Base-by-base conservation (phyloP, 2,329 filamentous ascomycete species). In the Erysiphe pisi region DNA sequence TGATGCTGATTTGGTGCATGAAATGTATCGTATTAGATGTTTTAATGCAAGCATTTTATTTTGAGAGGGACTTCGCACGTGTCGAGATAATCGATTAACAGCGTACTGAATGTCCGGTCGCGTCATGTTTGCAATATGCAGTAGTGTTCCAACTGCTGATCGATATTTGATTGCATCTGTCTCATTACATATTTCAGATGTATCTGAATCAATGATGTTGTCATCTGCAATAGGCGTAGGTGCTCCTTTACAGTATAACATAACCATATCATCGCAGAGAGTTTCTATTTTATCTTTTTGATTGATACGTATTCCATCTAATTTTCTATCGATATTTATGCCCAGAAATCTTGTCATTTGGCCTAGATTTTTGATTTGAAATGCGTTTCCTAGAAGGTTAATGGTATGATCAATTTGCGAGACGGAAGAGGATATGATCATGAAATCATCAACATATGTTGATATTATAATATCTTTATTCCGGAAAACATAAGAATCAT, bases 301-400 rank as follows among this genome's bases (percentile, higher is more conserved):
- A 52, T 74, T 74, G 7, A 49, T 74, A n/a, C 45, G 43, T 25
- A 74, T 47, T 9, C 40, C 70, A 11, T 74, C 68, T 40, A 36
- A 43, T 20, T 43, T 71, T 71, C 68, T 40, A 16, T 71, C 4
- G 22, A 71, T 71, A 43, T 71, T 43, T 40, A 71, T 71, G 20
- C 68, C 68, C 20, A 71, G 68, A 45, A 71, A 71, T 45, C 25
- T 71, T 43, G 68, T 71, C 9, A 45, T 16, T 40, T 71, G 40
- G 31, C 68, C 68, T 22, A 71, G 68, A n/a, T 71, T 18, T 71
- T 71, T 71, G 25, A 20, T 28, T 71, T 71, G 28, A 43, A 45
- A 71, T 20, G 31, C 40, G 20, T 71, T 71, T 43, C 12, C 25
- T 25, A 40, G 25, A 20, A 28, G 4, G 28, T 45, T 45, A 43